These are phyloP conservation scores for Trichoderma asperellum DNA, from an alignment of 2,329 filamentous ascomycete genomes.

Conservation along the genomic window DNA sequence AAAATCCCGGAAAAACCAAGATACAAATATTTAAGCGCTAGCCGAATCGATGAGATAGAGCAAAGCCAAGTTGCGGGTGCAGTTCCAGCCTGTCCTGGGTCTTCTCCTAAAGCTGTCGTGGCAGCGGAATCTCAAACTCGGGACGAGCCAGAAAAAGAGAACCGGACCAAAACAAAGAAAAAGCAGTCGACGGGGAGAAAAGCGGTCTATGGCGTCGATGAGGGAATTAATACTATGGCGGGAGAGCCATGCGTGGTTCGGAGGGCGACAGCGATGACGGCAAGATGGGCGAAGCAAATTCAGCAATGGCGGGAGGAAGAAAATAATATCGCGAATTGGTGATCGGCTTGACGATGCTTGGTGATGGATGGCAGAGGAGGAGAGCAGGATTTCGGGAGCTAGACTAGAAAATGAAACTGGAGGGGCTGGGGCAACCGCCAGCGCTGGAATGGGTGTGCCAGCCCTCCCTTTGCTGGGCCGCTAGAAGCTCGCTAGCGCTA, in stretches of 20 bases:
- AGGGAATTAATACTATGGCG: slow-evolving; percentile 20
- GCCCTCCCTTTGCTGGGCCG: slow-evolving; percentile 30
- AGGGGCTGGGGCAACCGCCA: slow-evolving; percentile 32
- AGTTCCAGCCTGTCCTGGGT: background rate
- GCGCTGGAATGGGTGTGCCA: slow-evolving; percentile 32
- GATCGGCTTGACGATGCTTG: slow-evolving; percentile 30
- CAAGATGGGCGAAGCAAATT: slow-evolving; percentile 18
- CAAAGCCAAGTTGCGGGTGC: slow-evolving; percentile 31
- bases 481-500: background rate
- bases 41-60: background rate
- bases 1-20: slow-evolving; percentile 18
- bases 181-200: slow-evolving; percentile 22
- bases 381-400: slow-evolving; percentile 30
- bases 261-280: slow-evolving; percentile 6
- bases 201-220: slow-evolving; percentile 25
- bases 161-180: slow-evolving; percentile 12
- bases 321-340: slow-evolving; percentile 13
- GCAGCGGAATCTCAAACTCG: slow-evolving; percentile 29
- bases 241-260: slow-evolving; percentile 1
- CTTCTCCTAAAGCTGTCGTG: slow-evolving; percentile 29
- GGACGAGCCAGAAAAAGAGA: slow-evolving; percentile 23
- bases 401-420: slow-evolving; percentile 30
- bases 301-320: background rate
- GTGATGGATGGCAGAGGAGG: slow-evolving; percentile 32
- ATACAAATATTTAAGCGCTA: slow-evolving; percentile 2